A percentile compares a stretch with the other conserved stretches of the same genome.
These are phyloP conservation scores for Wickerhamiella siamensis DNA, from an alignment of 805 yeast genomes.

Conservation along the genomic window DNA sequence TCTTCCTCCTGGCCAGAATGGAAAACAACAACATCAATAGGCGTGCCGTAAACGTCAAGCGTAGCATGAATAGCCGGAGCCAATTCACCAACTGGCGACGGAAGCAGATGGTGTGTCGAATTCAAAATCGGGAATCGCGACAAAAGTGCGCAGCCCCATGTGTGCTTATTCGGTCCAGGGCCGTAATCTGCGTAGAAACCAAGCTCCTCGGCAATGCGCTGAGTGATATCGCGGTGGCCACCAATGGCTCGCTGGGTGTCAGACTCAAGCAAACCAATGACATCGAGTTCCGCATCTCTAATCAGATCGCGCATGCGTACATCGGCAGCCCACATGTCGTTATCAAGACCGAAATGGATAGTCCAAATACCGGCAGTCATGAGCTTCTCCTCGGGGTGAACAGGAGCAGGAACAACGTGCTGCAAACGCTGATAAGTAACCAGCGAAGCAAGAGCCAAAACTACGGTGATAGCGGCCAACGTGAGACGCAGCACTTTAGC, in stretches of 20 bases:
- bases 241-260: conserved; percentile 89
- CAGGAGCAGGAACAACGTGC: conserved; percentile 47
- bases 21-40: conserved; percentile 88
- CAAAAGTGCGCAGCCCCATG: conserved; percentile 91
- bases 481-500: conserved; percentile 17
- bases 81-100: conserved; percentile 94
- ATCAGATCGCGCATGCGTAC: conserved; percentile 75
- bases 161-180: conserved; percentile 94
- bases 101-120: conserved; percentile 81
- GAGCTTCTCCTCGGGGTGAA: conserved; percentile 49
- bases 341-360: conserved; percentile 90
- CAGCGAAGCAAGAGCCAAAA: conserved; percentile 34
- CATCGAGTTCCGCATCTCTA: conserved; percentile 75
- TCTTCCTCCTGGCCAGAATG: conserved; percentile 98
- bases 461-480: conserved; percentile 22
- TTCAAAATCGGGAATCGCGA: conserved; percentile 88
- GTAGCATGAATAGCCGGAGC: conserved; percentile 99
- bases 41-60: conserved; percentile 72
- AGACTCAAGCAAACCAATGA: conserved; percentile 78
- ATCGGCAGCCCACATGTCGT: conserved; percentile 96
- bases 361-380: conserved; percentile 98
- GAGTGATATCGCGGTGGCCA: conserved; percentile 92
- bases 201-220: conserved; percentile 77
- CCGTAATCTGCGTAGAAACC: conserved; percentile 95
- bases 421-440: conserved; percentile 45